Base-by-base conservation (phyloP, 2,329 filamentous ascomycete genomes). In the Hypocrella siamensis region DNA sequence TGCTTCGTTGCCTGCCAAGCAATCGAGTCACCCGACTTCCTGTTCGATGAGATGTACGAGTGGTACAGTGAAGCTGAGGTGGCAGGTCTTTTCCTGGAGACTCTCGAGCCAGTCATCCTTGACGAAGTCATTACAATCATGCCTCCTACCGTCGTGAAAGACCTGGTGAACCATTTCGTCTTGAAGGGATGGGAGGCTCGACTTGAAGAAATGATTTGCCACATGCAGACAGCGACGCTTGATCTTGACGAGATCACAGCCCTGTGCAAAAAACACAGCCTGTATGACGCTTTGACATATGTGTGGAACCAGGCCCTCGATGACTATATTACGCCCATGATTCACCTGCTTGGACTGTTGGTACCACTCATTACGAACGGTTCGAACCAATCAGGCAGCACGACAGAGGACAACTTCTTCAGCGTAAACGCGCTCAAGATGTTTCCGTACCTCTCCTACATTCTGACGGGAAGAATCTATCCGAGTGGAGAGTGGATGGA, bases 271-370 rank as follows among this genome's bases (percentile, higher is more conserved):
- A 79, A 88, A 48, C 77, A 96, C 51, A 74, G 79, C 41, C 67
- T 98, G 4, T 98, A 94, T 48, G 92, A 98, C 54, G 92, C 90
- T 3, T 70, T 94, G 35, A 85, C 92, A 27, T 94, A 96, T 50
- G 81, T 98, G 34, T 98, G 90, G 90, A 96, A 93, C 38, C 79
- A 83, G 52, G 85, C 84, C 3, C 61, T 98, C 18, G 63, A 65
- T 38, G 92, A 98, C 53, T 94, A 92, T 46, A 76, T 94, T 38
- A 92, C 86, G 2, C 88, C 90, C 2, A 63, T 96, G 35, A 78
- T 84, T 42, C 85, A 94, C 38, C 67, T 98, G 3, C 60, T 93
- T 30, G 61, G 70, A 11, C 61, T 94, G n/a, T 51, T 80, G 19
- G 57, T 68, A 42, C 71, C 63, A 18, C 53, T 70, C n/a, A 66